phyloP scores from a whole-genome alignment of 2,329 filamentous ascomycete genomes.

The Talaromyces amestolkiae region DNA sequence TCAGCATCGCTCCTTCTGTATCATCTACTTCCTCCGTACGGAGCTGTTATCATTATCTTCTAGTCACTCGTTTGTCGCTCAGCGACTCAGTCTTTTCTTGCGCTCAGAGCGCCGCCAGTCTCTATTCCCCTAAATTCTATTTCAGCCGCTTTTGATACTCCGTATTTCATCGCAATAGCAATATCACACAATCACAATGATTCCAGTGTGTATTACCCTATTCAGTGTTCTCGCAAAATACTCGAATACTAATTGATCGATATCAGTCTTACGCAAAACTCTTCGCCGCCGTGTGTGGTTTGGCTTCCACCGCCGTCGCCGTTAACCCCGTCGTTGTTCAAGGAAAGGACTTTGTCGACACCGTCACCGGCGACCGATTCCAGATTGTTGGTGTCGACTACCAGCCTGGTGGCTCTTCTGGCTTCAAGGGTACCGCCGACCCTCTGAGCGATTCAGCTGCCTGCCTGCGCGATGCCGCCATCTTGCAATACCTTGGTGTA shows the following conservation, averaged over 20 bases:
- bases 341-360: slow-evolving; percentile 62
- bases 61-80: slow-evolving; percentile 15
- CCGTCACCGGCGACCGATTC: slow-evolving; percentile 57
- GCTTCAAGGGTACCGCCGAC: slow-evolving; percentile 55
- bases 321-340: slow-evolving; percentile 57
- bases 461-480: slow-evolving; percentile 61
- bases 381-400: slow-evolving; percentile 64
- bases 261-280: slow-evolving; percentile 34
- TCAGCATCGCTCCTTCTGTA: neutral
- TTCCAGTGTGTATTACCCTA: slow-evolving; percentile 8
- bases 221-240: neutral
- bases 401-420: slow-evolving; percentile 61
- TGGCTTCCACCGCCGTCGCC: slow-evolving; percentile 49
- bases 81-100: slow-evolving; percentile 1
- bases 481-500: slow-evolving; percentile 62
- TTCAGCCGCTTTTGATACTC: neutral
- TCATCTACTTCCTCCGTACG: neutral
- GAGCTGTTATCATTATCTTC: neutral
- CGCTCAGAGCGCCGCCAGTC: slow-evolving; percentile 16
- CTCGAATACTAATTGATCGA: neutral
- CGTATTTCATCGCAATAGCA: slow-evolving; percentile 8
- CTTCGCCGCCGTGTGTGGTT: slow-evolving; percentile 41
- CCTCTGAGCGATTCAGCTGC: slow-evolving; percentile 57
- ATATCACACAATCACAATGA: slow-evolving; percentile 13
- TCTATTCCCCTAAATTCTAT: neutral